Conservation (phyloP, 495 filamentous ascomycete genomes). For the Penicillium manginii region DNA sequence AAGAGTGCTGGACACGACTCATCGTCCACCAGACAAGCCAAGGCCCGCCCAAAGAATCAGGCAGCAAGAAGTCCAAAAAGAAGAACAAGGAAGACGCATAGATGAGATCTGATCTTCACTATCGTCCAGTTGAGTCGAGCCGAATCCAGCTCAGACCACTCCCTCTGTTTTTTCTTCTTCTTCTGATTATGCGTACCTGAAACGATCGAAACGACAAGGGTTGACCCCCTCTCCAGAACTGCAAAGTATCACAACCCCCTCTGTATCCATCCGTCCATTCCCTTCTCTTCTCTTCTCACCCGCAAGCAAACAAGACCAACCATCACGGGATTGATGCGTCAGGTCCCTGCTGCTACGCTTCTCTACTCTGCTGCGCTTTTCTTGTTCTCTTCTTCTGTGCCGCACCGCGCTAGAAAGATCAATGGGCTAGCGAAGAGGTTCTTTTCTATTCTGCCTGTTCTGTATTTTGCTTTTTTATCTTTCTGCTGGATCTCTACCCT, state of each 20-base stretch:
- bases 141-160: neutral
- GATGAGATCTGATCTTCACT: neutral
- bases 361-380: neutral
- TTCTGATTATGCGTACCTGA: constrained; percentile 1
- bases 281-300: neutral
- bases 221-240: constrained; percentile 12
- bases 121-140: too few species aligned
- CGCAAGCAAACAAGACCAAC: neutral
- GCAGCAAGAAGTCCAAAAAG: constrained; percentile 73
- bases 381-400: neutral
- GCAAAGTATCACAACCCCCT: neutral
- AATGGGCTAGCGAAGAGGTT: neutral
- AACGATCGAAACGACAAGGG: constrained; percentile 22
- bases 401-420: neutral
- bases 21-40: constrained; percentile 83
- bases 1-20: constrained; percentile 76
- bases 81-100: constrained; percentile 51
- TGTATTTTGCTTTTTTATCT: neutral
- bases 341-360: neutral
- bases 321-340: neutral
- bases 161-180: neutral
- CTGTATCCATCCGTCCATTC: neutral
- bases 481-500: neutral
- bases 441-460: neutral
- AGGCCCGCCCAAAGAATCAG: constrained; percentile 51